Conservation (phyloP, 2,329 filamentous ascomycete species). For the Monilinia laxa region DNA sequence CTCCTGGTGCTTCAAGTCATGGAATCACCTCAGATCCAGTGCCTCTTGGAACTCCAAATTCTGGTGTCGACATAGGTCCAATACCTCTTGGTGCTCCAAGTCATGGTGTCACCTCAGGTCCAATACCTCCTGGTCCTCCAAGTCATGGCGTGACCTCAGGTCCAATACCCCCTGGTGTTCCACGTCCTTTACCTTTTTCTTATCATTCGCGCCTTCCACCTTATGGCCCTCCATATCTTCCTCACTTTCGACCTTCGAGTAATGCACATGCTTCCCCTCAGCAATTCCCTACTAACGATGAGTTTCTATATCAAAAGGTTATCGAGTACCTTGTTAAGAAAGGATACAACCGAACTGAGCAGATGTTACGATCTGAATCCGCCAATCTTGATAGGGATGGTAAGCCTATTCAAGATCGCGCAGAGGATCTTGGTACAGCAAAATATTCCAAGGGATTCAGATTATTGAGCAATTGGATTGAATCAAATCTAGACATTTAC, state of each 20-base stretch:
- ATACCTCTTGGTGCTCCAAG: not conserved
- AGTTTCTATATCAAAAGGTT: slow-evolving; percentile 51
- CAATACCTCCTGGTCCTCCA: not conserved
- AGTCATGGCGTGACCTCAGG: not conserved
- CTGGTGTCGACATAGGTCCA: not conserved
- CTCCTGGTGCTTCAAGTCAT: not conserved
- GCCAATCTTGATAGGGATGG: slow-evolving; percentile 79
- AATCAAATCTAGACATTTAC: slow-evolving; percentile 90
- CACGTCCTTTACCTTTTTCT: not conserved
- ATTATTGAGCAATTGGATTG: slow-evolving; percentile 77
- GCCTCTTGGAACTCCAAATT: not conserved
- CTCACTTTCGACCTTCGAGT: not conserved
- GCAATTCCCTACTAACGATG: not conserved
- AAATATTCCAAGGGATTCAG: slow-evolving; percentile 77
- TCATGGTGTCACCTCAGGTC: not conserved
- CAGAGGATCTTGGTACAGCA: slow-evolving; percentile 69
- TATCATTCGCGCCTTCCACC: not conserved
- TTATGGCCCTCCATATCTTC: not conserved
- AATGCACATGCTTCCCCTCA: not conserved
- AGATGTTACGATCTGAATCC: slow-evolving; percentile 88
- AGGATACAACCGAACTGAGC: slow-evolving; percentile 89
- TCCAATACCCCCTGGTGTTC: not conserved
- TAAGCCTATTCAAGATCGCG: slow-evolving; percentile 63
- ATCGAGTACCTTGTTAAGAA: slow-evolving; percentile 96
- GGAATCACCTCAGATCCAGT: not conserved